These are phyloP conservation scores for Crataegus laevigata DNA, from an alignment of 306 rosid species.

Conservation along the genomic window DNA sequence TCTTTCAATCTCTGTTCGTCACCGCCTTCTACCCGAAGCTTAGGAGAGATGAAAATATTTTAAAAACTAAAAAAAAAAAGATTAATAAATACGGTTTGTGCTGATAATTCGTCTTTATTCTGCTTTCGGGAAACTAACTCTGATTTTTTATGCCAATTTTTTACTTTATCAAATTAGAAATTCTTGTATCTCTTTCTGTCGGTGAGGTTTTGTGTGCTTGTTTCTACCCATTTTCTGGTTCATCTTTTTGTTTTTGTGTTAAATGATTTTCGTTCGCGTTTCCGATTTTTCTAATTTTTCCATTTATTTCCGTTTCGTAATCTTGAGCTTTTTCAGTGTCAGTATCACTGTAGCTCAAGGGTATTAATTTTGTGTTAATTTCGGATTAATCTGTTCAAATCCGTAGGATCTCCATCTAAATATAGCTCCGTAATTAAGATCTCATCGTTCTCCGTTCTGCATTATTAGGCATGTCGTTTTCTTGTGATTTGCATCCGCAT, in stretches of 20 bases:
- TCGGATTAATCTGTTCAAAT: background rate
- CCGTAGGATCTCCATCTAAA: constrained; percentile 17
- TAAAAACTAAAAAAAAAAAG: background rate
- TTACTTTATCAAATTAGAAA: constrained; percentile 3
- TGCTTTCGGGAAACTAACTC: background rate
- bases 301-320: background rate
- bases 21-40: background rate
- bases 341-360: background rate
- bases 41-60: background rate
- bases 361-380: background rate
- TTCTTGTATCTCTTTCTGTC: constrained; percentile 36
- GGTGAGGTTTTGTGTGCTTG: constrained; percentile 24
- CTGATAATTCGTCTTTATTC: background rate
- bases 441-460: constrained; percentile 11
- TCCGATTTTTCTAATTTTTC: background rate
- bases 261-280: background rate
- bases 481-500: background rate
- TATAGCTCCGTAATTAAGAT: constrained; percentile 20
- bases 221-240: constrained; percentile 1
- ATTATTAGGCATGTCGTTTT: background rate
- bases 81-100: background rate
- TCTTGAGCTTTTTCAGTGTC: background rate
- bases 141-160: background rate
- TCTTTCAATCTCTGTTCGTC: background rate
- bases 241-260: background rate